phyloP scores from a whole-genome alignment of 176 grass and related monocot genomes.

The Avena sativa region DNA sequence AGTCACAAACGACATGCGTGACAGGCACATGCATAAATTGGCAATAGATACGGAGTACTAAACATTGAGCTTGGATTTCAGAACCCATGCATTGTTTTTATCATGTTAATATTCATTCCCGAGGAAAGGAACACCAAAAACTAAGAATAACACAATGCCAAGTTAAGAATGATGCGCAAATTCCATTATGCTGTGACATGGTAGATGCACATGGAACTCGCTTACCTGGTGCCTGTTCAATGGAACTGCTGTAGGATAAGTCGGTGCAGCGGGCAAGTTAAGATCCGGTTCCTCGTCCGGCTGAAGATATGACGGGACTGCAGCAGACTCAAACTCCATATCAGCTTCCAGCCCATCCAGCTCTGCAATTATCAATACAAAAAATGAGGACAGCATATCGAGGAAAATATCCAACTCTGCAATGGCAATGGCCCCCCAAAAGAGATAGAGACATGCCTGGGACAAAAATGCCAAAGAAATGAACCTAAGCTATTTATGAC shows the following conservation, averaged over 20 bases:
- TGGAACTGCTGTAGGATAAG: conserved; percentile 54
- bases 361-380: conserved; percentile 54
- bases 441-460: background rate
- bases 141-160: background rate
- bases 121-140: background rate
- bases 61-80: background rate
- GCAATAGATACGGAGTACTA: background rate
- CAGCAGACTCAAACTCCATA: conserved; percentile 77
- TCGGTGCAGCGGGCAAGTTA: conserved; percentile 74
- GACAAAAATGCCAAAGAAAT: background rate
- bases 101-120: background rate
- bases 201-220: background rate
- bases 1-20: background rate
- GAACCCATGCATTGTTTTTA: background rate
- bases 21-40: background rate
- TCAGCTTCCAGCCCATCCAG: conserved; percentile 94
- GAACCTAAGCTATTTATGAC: background rate
- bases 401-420: background rate
- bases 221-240: conserved; percentile 54
- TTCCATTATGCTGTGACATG: background rate
- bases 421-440: background rate
- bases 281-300: conserved; percentile 79
- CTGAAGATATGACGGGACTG: conserved; percentile 91
- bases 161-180: background rate
- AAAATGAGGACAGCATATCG: background rate